These are phyloP conservation scores for Zizania latifolia DNA, from an alignment of 176 grass and related monocot genomes.

Conservation along the genomic window DNA sequence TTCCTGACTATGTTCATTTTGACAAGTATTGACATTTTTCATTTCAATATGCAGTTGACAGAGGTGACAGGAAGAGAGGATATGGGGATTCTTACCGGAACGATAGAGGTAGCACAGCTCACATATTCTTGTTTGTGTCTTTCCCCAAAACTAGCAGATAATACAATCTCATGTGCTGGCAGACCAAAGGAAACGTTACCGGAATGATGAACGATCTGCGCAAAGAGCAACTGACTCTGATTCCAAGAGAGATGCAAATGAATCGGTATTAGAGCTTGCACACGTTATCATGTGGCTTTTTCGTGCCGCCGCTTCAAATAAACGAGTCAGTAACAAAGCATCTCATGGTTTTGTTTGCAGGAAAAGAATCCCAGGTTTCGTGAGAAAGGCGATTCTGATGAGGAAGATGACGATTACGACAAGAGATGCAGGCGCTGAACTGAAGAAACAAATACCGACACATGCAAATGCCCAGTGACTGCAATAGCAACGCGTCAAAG, in stretches of 20 bases:
- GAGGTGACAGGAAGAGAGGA: slow-evolving; percentile 57
- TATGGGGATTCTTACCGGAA: slow-evolving; percentile 56
- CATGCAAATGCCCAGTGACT: not conserved
- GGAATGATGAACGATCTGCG: slow-evolving; percentile 43
- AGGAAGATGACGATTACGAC: slow-evolving; percentile 72
- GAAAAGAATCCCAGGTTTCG: slow-evolving; percentile 91
- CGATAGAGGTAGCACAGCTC: slow-evolving; percentile 48
- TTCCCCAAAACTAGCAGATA: not conserved
- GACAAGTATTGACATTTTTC: not conserved
- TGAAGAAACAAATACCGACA: not conserved
- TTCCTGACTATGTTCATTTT: not conserved
- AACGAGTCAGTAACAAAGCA: not conserved
- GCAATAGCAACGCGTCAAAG: not conserved
- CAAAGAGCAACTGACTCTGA: slow-evolving; percentile 56
- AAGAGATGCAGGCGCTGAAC: slow-evolving; percentile 58
- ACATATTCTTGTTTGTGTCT: not conserved
- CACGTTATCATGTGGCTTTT: not conserved
- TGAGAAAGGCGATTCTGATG: slow-evolving; percentile 85
- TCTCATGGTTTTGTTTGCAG: slow-evolving; percentile 24
- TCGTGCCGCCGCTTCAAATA: not conserved
- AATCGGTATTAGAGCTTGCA: slow-evolving; percentile 32
- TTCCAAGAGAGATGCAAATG: slow-evolving; percentile 45
- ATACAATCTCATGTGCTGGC: slow-evolving; percentile 1
- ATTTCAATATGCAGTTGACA: slow-evolving; percentile 61
- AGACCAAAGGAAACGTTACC: slow-evolving; percentile 66